Evolutionary conservation across 2,329 filamentous ascomycete species (phyloP).

Genomic region (Aspergillus proliferans): DNA sequence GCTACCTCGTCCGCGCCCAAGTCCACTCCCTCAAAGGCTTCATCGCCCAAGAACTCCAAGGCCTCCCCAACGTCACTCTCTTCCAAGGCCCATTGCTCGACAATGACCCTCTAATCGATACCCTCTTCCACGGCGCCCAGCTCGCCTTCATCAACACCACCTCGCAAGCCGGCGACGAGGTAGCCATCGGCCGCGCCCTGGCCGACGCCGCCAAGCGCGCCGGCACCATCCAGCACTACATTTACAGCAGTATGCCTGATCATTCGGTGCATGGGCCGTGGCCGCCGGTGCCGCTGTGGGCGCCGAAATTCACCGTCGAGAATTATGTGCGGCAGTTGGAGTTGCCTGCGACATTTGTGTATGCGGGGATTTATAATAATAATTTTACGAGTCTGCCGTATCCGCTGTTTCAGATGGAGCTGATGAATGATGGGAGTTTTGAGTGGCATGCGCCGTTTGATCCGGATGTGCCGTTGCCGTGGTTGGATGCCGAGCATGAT

Average conservation of each 20-base stretch:
- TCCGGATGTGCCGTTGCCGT: constrained; percentile 79
- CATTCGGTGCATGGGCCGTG: constrained; percentile 76
- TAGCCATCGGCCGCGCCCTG: constrained; percentile 78
- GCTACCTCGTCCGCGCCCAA: constrained; percentile 88
- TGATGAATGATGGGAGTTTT: constrained; percentile 78
- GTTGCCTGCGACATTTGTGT: constrained; percentile 84
- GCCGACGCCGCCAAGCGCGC: constrained; percentile 83
- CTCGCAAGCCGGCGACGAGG: constrained; percentile 83
- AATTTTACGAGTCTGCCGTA: constrained; percentile 93
- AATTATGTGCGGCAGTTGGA: constrained; percentile 79
- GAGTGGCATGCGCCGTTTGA: constrained; percentile 92
- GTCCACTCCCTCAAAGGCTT: constrained; percentile 80
- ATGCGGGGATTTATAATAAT: constrained; percentile 97
- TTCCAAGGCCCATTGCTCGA: constrained; percentile 62
- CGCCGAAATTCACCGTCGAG: constrained; percentile 85
- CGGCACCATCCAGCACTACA: constrained; percentile 73
- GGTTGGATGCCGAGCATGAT: constrained; percentile 95
- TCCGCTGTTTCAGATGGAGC: constrained; percentile 91
- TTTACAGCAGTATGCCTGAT: constrained; percentile 97
- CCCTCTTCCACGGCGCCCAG: constrained; percentile 76
- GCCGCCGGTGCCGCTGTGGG: constrained; percentile 85
- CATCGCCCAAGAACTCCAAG: constrained; percentile 77
- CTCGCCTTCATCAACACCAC: constrained; percentile 97
- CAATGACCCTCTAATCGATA: constrained; percentile 64
- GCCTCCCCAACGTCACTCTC: constrained; percentile 73